A percentile compares a stretch with the other conserved stretches of the same genome.
phyloP scores from a whole-genome alignment of 495 filamentous ascomycete genomes.

The Rhypophila decipiens region DNA sequence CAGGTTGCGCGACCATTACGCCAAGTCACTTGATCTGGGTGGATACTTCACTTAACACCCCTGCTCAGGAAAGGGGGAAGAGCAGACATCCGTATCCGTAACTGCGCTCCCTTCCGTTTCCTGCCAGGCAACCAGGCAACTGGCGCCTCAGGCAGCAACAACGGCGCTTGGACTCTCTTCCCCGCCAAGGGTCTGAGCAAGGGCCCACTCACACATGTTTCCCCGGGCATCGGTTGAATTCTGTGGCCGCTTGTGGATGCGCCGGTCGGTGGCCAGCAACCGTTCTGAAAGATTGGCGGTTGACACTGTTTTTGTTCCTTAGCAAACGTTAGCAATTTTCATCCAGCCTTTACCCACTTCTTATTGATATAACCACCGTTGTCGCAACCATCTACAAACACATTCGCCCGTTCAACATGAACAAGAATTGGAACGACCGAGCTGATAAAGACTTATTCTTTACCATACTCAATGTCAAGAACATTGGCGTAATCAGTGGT shows the following conservation, averaged over 20 bases:
- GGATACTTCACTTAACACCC: too few relatives aligned
- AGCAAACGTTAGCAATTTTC: slow-evolving; percentile 32
- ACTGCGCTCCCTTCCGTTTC: too few relatives aligned
- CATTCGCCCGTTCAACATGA: slow-evolving; percentile 29
- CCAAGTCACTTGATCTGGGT: slow-evolving; percentile 23
- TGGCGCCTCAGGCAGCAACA: too few relatives aligned
- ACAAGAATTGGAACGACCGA: slow-evolving; percentile 49
- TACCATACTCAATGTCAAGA: slow-evolving; percentile 48
- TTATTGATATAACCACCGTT: too few relatives aligned
- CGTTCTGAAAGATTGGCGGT: slow-evolving; percentile 6
- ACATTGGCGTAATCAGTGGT: slow-evolving; percentile 49
- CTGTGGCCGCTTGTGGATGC: slow-evolving; percentile 14
- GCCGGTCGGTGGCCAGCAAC: slow-evolving; percentile 1
- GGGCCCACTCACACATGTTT: too few relatives aligned
- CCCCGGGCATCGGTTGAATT: too few relatives aligned
- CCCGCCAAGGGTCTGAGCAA: too few relatives aligned
- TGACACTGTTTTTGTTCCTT: slow-evolving; percentile 20
- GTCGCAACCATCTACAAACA: too few relatives aligned
- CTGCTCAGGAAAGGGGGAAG: too few relatives aligned
- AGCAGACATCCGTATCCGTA: too few relatives aligned
- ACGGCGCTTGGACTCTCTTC: too few relatives aligned
- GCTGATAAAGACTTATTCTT: slow-evolving; percentile 50
- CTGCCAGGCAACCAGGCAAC: too few relatives aligned
- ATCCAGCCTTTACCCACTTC: slow-evolving; percentile 11
- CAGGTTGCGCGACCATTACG: slow-evolving; percentile 23